Evolutionary conservation across 805 yeast species (phyloP).

Genomic region (Komagataella ulmi): DNA sequence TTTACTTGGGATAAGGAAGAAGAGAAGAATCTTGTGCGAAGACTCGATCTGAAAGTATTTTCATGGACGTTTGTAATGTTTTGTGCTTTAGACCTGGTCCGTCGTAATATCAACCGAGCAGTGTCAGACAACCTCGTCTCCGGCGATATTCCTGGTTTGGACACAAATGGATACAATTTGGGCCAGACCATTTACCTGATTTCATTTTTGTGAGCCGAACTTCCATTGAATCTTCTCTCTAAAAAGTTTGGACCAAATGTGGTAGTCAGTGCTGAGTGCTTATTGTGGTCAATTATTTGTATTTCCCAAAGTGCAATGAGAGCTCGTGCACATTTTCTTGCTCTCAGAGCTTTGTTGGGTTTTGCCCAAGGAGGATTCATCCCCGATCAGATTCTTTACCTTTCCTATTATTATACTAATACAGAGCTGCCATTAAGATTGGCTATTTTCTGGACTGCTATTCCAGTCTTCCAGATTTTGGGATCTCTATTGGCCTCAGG

Average conservation of each 20-base stretch:
- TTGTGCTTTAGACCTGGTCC: constrained; percentile 30
- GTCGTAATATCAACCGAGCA: constrained; percentile 37
- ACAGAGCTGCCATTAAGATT: constrained; percentile 23
- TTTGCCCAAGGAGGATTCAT: constrained; percentile 27
- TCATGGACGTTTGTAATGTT: constrained; percentile 5
- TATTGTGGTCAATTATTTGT: constrained; percentile 24
- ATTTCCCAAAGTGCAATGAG: constrained; percentile 20
- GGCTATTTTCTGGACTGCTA: constrained; percentile 23
- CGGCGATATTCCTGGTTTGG: constrained; percentile 24
- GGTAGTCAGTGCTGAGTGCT: constrained; percentile 33
- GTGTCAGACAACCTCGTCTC: constrained; percentile 32
- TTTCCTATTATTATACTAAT: constrained; percentile 25
- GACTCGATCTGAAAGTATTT: constrained; percentile 8
- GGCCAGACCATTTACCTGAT: constrained; percentile 28
- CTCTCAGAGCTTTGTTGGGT: constrained; percentile 24
- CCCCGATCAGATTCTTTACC: constrained; percentile 26
- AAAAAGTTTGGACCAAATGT: constrained; percentile 35
- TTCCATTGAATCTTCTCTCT: constrained; percentile 21
- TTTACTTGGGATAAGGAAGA: constrained; percentile 9
- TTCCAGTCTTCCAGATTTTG: constrained; percentile 32
- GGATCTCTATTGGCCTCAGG: constrained; percentile 25
- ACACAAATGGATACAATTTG: constrained; percentile 25
- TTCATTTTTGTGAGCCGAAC: constrained; percentile 19
- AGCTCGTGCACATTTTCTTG: constrained; percentile 11
- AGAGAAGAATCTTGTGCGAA: constrained; percentile 5